Base-by-base conservation (phyloP, 805 yeast species). In the Spathaspora gorwiae region DNA sequence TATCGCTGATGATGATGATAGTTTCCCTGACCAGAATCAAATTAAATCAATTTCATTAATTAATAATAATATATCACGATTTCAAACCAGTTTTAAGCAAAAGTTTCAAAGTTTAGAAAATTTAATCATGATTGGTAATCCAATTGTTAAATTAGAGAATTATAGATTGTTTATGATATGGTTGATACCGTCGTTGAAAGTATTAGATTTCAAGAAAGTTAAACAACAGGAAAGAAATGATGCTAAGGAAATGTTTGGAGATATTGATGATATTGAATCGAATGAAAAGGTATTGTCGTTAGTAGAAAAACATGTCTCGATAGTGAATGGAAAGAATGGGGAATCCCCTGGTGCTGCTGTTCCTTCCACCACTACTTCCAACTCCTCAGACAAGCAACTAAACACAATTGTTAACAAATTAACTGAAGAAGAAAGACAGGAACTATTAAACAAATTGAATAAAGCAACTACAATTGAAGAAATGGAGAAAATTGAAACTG, bases 381-480 rank as follows among this genome's bases (percentile, higher is more conserved):
- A 8, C 5, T 37, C 43, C 10, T 12, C 30, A 12, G 48, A 40
- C n/a, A 47, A 66, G 42, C 56, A 62, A 26, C 60, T 72, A 59
- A 59, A 61, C 32, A 53, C 52, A 14, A 68, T 68, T 0, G 69
- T 73, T 13, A 58, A 64, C 26, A 79, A 73, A 47, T 68, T 87
- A 53, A 69, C 82, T 1, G 76, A 70, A 0, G 79, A 75, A 32
- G 89, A 83, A 34, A 75, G 71, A 46, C 61, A 62, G 11, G 63
- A 65, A 39, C 62, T 90, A 40, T 72, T 81, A 49, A 57, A 68
- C 36, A 75, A 79, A 50, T 67, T 90, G 45, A 71, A 73, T 43
- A 68, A 65, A 30, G 95, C 97, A 1, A 73, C 80, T 4, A 80
- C 82, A 42, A 59, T 90, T 46, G 86, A 77, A 6, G 97, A 90